A percentile compares a stretch with the other conserved stretches of the same genome.
Conservation (phyloP, 202 grass and related monocot genomes). For the Eragrostis tef region DNA sequence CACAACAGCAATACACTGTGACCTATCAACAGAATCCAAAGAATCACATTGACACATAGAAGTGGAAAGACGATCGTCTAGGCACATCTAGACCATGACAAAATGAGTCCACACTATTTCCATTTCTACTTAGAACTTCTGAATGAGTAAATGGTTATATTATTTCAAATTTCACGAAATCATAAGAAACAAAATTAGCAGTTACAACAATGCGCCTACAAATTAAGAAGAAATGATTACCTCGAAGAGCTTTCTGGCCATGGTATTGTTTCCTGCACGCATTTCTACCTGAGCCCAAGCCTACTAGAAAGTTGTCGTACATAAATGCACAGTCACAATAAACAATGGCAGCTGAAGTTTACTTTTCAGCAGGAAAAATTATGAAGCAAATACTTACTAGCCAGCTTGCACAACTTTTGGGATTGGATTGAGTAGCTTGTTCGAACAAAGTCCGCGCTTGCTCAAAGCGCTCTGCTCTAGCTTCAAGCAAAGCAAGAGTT, state of each 20-base stretch:
- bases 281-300: conserved; percentile 98
- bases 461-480: conserved; percentile 78
- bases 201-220: conserved; percentile 29
- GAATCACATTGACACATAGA: conserved; percentile 6
- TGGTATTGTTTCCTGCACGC: conserved; percentile 71
- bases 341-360: neutral
- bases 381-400: conserved; percentile 76
- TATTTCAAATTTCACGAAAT: conserved; percentile 8
- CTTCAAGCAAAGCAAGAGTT: conserved; percentile 96
- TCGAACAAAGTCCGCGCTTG: conserved; percentile 79
- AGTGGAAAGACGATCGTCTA: neutral
- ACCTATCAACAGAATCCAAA: conserved; percentile 10
- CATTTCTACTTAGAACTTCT: conserved; percentile 28
- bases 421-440: conserved; percentile 85
- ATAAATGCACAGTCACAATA: conserved; percentile 44
- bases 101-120: neutral
- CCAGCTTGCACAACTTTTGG: conserved; percentile 99
- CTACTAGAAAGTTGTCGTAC: conserved; percentile 59
- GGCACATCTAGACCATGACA: conserved; percentile 10
- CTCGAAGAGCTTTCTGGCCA: conserved; percentile 94
- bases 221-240: conserved; percentile 57
- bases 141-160: conserved; percentile 8
- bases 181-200: conserved; percentile 7
- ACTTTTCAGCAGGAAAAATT: conserved; percentile 2
- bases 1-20: neutral